phyloP scores from a whole-genome alignment of 768 basidiomycete species.

The Lactarius quietus region DNA sequence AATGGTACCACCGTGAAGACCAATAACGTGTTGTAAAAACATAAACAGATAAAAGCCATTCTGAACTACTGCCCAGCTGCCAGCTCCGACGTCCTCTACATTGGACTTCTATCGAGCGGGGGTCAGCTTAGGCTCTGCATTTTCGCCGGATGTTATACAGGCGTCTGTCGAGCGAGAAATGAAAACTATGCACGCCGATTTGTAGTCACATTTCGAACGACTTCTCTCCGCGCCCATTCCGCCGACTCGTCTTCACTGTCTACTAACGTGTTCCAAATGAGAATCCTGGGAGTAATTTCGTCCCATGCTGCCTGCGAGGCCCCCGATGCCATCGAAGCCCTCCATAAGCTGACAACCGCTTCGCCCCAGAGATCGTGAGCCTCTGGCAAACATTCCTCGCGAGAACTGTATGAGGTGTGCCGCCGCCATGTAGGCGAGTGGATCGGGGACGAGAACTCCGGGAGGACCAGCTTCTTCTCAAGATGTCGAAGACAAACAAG shows the following conservation, averaged over 20 bases:
- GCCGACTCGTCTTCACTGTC: slow-evolving; percentile 37
- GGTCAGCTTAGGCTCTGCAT: background rate
- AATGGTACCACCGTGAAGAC: background rate
- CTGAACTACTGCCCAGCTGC: background rate
- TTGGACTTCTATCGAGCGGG: background rate
- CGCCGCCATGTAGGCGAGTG: background rate
- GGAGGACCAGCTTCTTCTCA: slow-evolving; percentile 10
- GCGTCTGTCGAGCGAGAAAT: background rate
- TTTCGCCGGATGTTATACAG: background rate
- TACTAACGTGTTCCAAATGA: slow-evolving; percentile 52
- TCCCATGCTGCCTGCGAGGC: slow-evolving; percentile 44
- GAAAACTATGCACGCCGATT: slow-evolving; percentile 1
- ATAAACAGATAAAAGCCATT: background rate
- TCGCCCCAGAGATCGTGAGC: slow-evolving; percentile 46
- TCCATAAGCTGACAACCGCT: slow-evolving; percentile 56
- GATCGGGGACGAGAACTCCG: background rate
- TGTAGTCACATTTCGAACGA: slow-evolving; percentile 27
- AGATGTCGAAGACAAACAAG: slow-evolving; percentile 11
- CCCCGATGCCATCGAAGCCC: slow-evolving; percentile 42
- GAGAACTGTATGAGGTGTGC: slow-evolving; percentile 28
- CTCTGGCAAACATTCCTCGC: slow-evolving; percentile 32
- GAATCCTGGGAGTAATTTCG: slow-evolving; percentile 47
- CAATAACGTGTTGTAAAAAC: background rate
- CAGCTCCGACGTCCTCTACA: background rate
- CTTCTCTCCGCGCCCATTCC: slow-evolving; percentile 55